phyloP scores from a whole-genome alignment of 768 basidiomycete species.

The Lentinula raphanica region DNA sequence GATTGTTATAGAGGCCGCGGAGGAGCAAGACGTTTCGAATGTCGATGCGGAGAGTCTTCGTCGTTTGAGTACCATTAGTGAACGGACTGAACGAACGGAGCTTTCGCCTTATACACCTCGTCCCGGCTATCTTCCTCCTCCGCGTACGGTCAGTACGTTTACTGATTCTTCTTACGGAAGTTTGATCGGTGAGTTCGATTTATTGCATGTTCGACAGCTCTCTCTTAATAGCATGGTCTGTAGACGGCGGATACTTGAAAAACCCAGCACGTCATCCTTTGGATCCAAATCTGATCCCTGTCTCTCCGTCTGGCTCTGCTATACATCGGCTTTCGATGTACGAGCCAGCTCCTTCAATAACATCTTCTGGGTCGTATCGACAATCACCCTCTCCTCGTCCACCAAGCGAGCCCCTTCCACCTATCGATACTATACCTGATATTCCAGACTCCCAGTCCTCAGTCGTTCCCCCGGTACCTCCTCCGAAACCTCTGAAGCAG shows the following conservation, averaged over 20 bases:
- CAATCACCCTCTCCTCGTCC: constrained; percentile 32
- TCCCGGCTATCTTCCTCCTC: constrained; percentile 30
- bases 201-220: background rate
- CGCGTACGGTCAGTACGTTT: constrained; percentile 33
- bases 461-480: background rate
- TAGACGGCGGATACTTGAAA: background rate
- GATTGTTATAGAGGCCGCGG: background rate
- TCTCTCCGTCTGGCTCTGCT: constrained; percentile 67
- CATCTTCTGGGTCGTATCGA: constrained; percentile 33
- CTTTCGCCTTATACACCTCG: constrained; percentile 45
- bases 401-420: constrained; percentile 40
- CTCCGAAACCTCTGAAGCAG: constrained; percentile 31
- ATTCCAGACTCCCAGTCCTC: constrained; percentile 38
- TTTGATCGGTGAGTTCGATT: constrained; percentile 43
- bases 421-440: constrained; percentile 47
- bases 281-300: constrained; percentile 56
- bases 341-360: constrained; percentile 52
- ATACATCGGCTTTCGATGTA: constrained; percentile 53
- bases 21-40: constrained; percentile 20
- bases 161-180: constrained; percentile 60
- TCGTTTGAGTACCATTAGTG: constrained; percentile 60
- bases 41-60: constrained; percentile 25
- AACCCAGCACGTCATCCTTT: constrained; percentile 8
- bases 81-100: constrained; percentile 63
- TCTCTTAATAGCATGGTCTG: constrained; percentile 9